These are phyloP conservation scores for Ceratobasidium sp. DNA, from an alignment of 1,284 basidiomycete species.

Conservation along the genomic window DNA sequence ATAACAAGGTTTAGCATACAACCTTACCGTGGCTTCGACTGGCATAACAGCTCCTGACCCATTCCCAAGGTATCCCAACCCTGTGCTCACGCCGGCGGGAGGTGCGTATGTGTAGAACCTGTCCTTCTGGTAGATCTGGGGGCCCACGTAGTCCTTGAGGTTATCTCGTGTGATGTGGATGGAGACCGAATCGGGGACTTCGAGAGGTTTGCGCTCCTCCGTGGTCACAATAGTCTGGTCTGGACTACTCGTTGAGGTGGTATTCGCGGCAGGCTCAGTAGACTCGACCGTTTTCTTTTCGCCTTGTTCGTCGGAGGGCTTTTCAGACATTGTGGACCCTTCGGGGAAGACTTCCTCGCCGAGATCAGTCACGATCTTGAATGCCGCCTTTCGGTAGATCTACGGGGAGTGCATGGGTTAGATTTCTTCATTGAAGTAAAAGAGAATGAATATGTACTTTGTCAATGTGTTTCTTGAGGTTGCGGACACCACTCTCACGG, in stretches of 20 bases:
- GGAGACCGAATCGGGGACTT: conserved; percentile 81
- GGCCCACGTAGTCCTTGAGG: conserved; percentile 95
- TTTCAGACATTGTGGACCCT: conserved; percentile 23
- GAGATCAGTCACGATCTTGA: conserved; percentile 91
- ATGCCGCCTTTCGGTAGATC: conserved; percentile 97
- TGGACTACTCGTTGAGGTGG: conserved; percentile 47
- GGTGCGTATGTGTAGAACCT: conserved; percentile 84
- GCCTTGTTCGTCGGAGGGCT: conserved; percentile 47
- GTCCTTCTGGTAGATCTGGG: conserved; percentile 95
- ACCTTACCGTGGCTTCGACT: conserved; percentile 87
- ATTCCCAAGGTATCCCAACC: conserved; percentile 95
- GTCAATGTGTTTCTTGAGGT: conserved; percentile 95
- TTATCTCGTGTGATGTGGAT: conserved; percentile 87
- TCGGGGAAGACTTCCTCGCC: conserved; percentile 85
- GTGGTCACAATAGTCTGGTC: conserved; percentile 74
- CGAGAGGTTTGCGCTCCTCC: conserved; percentile 79
- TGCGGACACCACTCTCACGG: conserved; percentile 94
- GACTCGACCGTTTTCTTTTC: conserved; percentile 43
- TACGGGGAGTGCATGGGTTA: conserved; percentile 58
- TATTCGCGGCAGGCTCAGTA: conserved; percentile 25
- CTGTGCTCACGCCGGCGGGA: conserved; percentile 93
- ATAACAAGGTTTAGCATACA: neutral
- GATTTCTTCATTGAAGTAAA: too few species aligned
- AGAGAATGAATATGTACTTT: conserved; percentile 66
- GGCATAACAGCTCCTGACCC: conserved; percentile 98